A percentile compares a stretch with the other conserved stretches of the same genome.
Evolutionary conservation across 768 basidiomycete genomes (phyloP).

Genomic region (Boletellus emodensis): DNA sequence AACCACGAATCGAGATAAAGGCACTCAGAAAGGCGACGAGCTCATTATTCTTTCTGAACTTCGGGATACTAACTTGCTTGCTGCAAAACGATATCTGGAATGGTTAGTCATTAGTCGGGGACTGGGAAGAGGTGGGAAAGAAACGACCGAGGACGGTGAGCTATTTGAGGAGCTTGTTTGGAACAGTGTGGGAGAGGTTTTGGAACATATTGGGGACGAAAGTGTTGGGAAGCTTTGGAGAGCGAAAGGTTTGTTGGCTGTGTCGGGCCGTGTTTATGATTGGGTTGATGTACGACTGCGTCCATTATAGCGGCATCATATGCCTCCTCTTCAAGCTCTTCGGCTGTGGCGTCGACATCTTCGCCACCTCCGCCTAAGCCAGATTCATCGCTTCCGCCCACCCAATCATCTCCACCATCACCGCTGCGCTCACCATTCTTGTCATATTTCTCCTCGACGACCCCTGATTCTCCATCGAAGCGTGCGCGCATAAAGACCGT

Average conservation of each 20-base stretch:
- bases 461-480: conserved; percentile 75
- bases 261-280: not conserved
- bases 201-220: conserved; percentile 46
- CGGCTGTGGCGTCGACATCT: not conserved
- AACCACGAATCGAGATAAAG: conserved; percentile 20
- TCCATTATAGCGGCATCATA: conserved; percentile 48
- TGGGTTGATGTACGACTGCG: not conserved
- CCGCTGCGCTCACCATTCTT: conserved; percentile 32
- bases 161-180: conserved; percentile 66
- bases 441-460: conserved; percentile 77
- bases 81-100: conserved; percentile 73
- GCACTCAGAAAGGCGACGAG: conserved; percentile 22
- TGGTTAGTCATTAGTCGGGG: conserved; percentile 71
- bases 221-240: conserved; percentile 59
- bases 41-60: conserved; percentile 28
- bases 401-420: conserved; percentile 1
- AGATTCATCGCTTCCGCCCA: not conserved
- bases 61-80: conserved; percentile 28
- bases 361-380: conserved; percentile 11
- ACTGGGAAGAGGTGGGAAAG: conserved; percentile 22
- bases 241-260: conserved; percentile 52
- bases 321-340: conserved; percentile 31
- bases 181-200: conserved; percentile 52
- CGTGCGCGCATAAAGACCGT: conserved; percentile 66
- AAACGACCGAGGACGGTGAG: conserved; percentile 21